A percentile compares a stretch with the other conserved stretches of the same genome.
Evolutionary conservation across 148 eudicot genomes (phyloP).

Genomic region (Polygonum aviculare): DNA sequence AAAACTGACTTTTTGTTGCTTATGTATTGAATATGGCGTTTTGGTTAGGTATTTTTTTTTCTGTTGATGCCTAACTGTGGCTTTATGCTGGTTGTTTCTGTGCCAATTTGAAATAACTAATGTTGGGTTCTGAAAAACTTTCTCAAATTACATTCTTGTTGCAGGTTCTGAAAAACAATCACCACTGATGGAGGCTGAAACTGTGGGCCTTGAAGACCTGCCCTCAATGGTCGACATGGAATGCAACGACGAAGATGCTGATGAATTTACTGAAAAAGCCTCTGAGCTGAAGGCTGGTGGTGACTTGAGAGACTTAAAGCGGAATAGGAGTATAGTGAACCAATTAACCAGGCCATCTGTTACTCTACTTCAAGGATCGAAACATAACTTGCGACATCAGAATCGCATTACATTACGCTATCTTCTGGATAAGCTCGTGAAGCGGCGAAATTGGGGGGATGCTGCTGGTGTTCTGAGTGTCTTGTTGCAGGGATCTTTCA

Average conservation of each 20-base stretch:
- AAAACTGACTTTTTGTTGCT: too few species aligned
- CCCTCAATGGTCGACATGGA: background rate
- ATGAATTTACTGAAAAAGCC: background rate
- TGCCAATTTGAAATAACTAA: too few species aligned
- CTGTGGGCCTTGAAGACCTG: background rate
- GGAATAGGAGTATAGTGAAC: conserved; percentile 8
- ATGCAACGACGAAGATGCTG: background rate
- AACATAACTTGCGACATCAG: conserved; percentile 28
- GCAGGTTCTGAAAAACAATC: background rate
- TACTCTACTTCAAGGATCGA: conserved; percentile 24
- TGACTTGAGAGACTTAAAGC: background rate
- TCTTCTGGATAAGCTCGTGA: conserved; percentile 38
- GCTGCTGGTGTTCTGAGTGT: conserved; percentile 59
- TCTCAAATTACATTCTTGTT: too few species aligned
- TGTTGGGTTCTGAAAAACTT: too few species aligned
- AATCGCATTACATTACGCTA: conserved; percentile 37
- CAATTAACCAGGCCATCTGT: conserved; percentile 41
- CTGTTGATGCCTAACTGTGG: too few species aligned
- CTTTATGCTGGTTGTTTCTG: too few species aligned
- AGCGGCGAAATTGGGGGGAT: conserved; percentile 51
- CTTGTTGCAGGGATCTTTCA: conserved; percentile 42
- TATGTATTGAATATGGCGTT: too few species aligned
- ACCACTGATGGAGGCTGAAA: background rate
- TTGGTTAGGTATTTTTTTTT: too few species aligned
- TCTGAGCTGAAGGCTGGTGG: background rate